Evolutionary conservation across 306 rosid genomes (phyloP).

Genomic region (Hylodesmum podocarpum): DNA sequence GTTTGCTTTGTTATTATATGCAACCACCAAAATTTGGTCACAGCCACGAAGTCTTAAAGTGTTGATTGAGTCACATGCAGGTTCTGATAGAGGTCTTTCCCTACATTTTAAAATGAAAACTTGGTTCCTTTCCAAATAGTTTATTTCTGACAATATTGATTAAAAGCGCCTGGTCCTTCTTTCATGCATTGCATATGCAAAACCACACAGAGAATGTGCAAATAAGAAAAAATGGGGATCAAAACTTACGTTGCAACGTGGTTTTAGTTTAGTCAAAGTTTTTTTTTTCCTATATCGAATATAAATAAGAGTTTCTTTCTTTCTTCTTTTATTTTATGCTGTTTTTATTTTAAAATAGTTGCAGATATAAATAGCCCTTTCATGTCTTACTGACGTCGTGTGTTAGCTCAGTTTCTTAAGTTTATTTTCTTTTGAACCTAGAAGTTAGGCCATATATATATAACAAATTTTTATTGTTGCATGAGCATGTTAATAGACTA

Average conservation of each 20-base stretch:
- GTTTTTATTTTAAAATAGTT: no score
- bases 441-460: no score
- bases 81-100: slow-evolving; percentile 38
- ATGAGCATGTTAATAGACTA: no score
- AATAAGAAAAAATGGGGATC: background rate
- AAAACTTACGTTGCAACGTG: slow-evolving; percentile 17
- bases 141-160: slow-evolving; percentile 5
- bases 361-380: no score
- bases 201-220: slow-evolving; percentile 33
- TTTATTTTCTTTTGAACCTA: no score
- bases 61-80: slow-evolving; percentile 58
- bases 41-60: slow-evolving; percentile 21
- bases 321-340: no score
- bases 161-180: background rate
- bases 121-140: background rate
- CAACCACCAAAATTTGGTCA: slow-evolving; percentile 39
- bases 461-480: no score
- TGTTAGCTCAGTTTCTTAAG: no score
- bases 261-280: slow-evolving; percentile 27
- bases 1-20: slow-evolving; percentile 36
- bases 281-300: no score
- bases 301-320: no score
- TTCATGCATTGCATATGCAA: slow-evolving; percentile 31
- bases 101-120: background rate
- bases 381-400: no score